phyloP scores from a whole-genome alignment of 129 eudicot genomes.

The Escallonia rubra region DNA sequence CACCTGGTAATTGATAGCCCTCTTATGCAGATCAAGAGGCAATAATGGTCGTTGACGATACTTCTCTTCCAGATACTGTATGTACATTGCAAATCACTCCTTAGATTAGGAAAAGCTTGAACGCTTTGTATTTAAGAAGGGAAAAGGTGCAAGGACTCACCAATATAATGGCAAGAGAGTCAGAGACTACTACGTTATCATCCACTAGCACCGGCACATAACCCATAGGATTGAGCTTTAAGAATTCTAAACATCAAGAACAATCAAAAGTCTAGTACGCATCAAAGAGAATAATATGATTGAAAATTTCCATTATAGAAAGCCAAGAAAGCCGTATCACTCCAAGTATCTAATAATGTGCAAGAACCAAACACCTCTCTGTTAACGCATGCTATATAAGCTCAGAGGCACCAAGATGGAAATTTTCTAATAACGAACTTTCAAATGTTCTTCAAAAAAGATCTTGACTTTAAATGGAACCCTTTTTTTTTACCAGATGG shows the following conservation, averaged over 20 bases:
- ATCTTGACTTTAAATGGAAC: too few species aligned
- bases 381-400: too few species aligned
- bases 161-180: constrained; percentile 41
- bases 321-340: too few species aligned
- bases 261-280: neutral
- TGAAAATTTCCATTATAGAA: too few species aligned
- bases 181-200: constrained; percentile 37
- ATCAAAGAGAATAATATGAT: too few species aligned
- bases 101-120: neutral
- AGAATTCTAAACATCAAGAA: constrained; percentile 26
- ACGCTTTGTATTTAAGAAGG: neutral
- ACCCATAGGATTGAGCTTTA: constrained; percentile 56
- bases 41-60: constrained; percentile 48
- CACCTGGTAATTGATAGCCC: constrained; percentile 50
- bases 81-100: constrained; percentile 6
- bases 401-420: too few species aligned
- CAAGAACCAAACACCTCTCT: too few species aligned
- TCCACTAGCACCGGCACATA: constrained; percentile 51
- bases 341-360: too few species aligned
- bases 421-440: too few species aligned
- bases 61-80: constrained; percentile 56
- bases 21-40: constrained; percentile 47
- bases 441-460: too few species aligned
- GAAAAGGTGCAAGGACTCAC: constrained; percentile 3
- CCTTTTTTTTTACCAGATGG: too few species aligned